Base-by-base conservation (phyloP, 75 land plant species). In the Pinus taeda region DNA sequence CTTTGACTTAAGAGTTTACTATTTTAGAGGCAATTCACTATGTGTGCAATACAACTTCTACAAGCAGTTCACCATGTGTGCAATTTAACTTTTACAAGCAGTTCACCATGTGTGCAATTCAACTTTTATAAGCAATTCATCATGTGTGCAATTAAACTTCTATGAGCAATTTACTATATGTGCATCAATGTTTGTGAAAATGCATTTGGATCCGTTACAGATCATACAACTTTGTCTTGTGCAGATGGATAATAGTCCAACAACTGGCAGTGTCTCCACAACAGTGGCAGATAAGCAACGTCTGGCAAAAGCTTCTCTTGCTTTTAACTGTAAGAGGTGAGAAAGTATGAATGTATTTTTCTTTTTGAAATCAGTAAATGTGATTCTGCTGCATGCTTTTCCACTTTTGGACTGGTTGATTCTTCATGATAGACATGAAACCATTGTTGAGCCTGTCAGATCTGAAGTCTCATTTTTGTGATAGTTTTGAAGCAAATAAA, bases 221-320 rank as follows among this genome's bases (percentile, higher is more conserved):
- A 13, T 21, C 33, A 59, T 53, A 33, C 2, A 2, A 26, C 57
- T 14, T 62, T 70, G 33, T 57, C 33, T 53, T 74, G 0, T 71
- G 79, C 82, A 96, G 98, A 96, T 87, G 91, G 98, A 96, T 75
- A 92, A 87, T 69, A 84, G 90, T 77, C 92, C 92, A 29, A 96
- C 98, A 49, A 94, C 97, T 33, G 98, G 98, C 17, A 96, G 98
- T 78, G 86, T 96, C 58, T 84, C 87, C 22, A 87, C 91, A 42
- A 90, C 87, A 55, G 82, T 58, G 70, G 90, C 59, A 20, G 98
- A 92, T 81, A 96, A 92, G 89, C 79, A 84, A 79, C 79, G 84
- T 42, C 73, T 94, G 24, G 98, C 98, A 76, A 85, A 85, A 65
- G 78, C 84, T 57, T 96, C 98, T 49, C 97, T 96, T 81, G 91